A percentile compares a stretch with the other conserved stretches of the same genome.
Evolutionary conservation across 441 rosid genomes (phyloP).

Genomic region (Jatropha podagrica): DNA sequence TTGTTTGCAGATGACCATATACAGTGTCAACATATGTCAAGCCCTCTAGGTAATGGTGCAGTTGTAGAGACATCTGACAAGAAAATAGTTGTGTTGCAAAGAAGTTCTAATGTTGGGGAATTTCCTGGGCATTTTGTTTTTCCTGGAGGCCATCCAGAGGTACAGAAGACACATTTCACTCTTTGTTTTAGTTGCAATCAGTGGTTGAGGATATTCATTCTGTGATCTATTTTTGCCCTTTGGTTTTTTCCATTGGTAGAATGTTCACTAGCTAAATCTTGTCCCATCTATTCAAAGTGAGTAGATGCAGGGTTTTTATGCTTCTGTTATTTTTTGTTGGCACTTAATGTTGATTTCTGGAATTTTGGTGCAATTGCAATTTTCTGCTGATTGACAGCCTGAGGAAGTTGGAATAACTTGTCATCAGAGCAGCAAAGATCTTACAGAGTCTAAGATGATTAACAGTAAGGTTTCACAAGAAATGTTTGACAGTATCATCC

Average conservation of each 20-base stretch:
- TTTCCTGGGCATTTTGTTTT: slow-evolving; percentile 89
- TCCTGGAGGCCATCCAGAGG: slow-evolving; percentile 99
- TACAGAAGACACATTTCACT: slow-evolving; percentile 24
- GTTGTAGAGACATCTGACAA: slow-evolving; percentile 74
- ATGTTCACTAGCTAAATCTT: neutral
- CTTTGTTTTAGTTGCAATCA: neutral
- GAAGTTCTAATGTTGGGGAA: slow-evolving; percentile 90
- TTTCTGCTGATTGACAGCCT: slow-evolving; percentile 51
- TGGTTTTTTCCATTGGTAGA: neutral
- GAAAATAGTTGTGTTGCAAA: slow-evolving; percentile 62
- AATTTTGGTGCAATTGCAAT: slow-evolving; percentile 3
- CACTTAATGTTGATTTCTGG: neutral
- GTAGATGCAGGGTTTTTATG: neutral
- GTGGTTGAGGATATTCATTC: neutral
- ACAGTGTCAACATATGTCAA: slow-evolving; percentile 70
- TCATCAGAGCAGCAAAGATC: slow-evolving; percentile 33
- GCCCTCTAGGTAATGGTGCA: slow-evolving; percentile 90
- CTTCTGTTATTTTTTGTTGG: neutral
- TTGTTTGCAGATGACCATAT: slow-evolving; percentile 52
- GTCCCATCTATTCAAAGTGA: neutral
- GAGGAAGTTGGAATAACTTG: slow-evolving; percentile 50
- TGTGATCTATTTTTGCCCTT: neutral
- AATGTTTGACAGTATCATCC: slow-evolving; percentile 76
- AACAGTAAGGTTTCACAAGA: slow-evolving; percentile 61
- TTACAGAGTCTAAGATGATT: slow-evolving; percentile 30